Percentiles rank a stretch among this genome's conserved stretches.
These are phyloP conservation scores for Nidula microcarpa DNA, from an alignment of 768 basidiomycete genomes.

Conservation along the genomic window DNA sequence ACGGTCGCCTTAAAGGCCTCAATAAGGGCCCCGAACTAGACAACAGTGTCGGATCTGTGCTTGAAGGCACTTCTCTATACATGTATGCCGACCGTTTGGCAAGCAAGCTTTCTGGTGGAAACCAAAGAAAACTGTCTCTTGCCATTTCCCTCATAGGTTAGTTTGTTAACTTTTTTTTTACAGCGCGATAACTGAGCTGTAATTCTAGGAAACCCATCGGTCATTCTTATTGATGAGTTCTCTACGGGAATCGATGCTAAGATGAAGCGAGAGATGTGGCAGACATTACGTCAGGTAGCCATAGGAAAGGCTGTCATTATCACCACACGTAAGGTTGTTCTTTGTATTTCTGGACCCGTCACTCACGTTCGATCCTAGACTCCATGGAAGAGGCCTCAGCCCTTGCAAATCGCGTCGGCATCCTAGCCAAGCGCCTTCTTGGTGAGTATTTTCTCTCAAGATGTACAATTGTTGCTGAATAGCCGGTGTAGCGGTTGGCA, in stretches of 20 bases:
- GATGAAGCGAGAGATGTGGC: slow-evolving; percentile 69
- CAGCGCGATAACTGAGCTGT: not conserved
- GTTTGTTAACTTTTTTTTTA: not conserved
- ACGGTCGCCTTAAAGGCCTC: slow-evolving; percentile 68
- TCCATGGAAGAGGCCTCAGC: slow-evolving; percentile 23
- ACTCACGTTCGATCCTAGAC: slow-evolving; percentile 5
- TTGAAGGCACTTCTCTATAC: slow-evolving; percentile 48
- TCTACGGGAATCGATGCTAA: no score
- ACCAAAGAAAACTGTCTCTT: slow-evolving; percentile 63
- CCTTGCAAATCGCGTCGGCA: slow-evolving; percentile 19
- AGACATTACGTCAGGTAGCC: slow-evolving; percentile 52
- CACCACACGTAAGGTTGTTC: slow-evolving; percentile 56
- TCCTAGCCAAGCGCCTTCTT: slow-evolving; percentile 16
- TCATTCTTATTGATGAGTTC: no score
- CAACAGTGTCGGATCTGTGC: slow-evolving; percentile 45
- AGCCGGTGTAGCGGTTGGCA: not conserved
- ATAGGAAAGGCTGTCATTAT: slow-evolving; percentile 60
- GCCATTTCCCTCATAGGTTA: slow-evolving; percentile 67
- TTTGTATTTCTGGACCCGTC: slow-evolving; percentile 27
- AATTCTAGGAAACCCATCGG: not conserved
- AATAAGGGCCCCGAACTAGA: slow-evolving; percentile 36
- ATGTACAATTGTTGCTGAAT: slow-evolving; percentile 4
- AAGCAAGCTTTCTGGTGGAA: slow-evolving; percentile 64
- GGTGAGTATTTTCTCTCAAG: slow-evolving; percentile 7
- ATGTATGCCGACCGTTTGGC: slow-evolving; percentile 63